Base-by-base conservation (phyloP, 768 basidiomycete genomes). In the Leccinum uliginosum region DNA sequence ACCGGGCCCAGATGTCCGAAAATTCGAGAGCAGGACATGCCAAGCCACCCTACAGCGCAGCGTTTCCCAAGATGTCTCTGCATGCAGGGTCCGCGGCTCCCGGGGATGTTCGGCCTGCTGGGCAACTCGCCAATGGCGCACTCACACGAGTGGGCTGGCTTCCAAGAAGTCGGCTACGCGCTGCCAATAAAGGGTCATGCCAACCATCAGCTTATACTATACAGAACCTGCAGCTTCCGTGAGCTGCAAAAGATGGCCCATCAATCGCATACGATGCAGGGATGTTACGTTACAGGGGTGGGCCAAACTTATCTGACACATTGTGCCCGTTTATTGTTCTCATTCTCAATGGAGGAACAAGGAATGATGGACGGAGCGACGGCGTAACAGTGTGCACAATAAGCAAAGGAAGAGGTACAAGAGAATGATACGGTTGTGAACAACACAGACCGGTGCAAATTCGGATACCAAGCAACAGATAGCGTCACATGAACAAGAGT, bases 41-140 rank as follows among this genome's bases (percentile, higher is more conserved):
- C 57, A 61, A 57, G 55, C 51, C 50, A 14, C 65, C 61, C 0
- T 69, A 65, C 29, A 55, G 62, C 17, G 61, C 58, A 19, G 53
- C 53, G 23, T 73, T 71, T 46, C 61, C 68, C 3, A 68, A 64
- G 56, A 63, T 55, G 21, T 51, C 55, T 29, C 29, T 53, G 24
- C 76, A 66, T 56, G 84, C 85, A 27, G 87, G 87, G 30, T 78
- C 83, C 58, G 79, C 79, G 21, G 71, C 77, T 17, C 81, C 82
- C 0, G 85, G 84, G 40, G 85, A 87, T 49, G 77, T 75, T 26
- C 77, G 79, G 43, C 76, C 81, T 45, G 82, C 81, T 10, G 70
- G 86, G 45, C 74, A 75, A 50, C 67, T 88, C 9, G 80, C 83
- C 29, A 78, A 78, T 62, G 87, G 84, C 47, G 74, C 75, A 21